Evolutionary conservation across 371 early-diverging fungal species (phyloP).

Genomic region (Mucor mucedo): DNA sequence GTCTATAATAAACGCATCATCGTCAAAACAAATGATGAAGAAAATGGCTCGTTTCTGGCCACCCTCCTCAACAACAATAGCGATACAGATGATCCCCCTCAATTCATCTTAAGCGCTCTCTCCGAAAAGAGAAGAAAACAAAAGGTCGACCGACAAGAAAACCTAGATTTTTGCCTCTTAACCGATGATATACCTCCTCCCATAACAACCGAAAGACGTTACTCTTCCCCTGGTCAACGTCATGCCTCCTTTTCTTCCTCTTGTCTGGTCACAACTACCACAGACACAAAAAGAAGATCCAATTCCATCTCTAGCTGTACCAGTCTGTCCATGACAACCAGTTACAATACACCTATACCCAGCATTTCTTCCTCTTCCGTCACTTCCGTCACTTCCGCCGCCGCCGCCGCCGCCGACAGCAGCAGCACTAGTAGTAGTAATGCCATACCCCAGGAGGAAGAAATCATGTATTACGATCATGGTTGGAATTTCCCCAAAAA

Average conservation of each 20-base stretch:
- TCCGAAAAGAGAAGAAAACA: constrained; percentile 53
- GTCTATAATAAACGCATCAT: constrained; percentile 33
- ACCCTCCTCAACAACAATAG: constrained; percentile 17
- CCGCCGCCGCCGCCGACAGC: too few relatives aligned
- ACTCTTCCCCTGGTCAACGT: constrained; percentile 17
- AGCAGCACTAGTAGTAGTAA: background rate
- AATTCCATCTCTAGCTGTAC: constrained; percentile 16
- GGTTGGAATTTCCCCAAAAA: constrained; percentile 52
- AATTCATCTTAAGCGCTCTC: constrained; percentile 52
- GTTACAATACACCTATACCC: constrained; percentile 5
- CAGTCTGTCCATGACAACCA: constrained; percentile 10
- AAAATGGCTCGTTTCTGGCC: constrained; percentile 41
- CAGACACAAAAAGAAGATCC: constrained; percentile 8
- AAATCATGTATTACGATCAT: constrained; percentile 8
- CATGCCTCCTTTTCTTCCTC: constrained; percentile 9
- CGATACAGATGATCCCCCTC: background rate
- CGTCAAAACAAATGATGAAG: constrained; percentile 38
- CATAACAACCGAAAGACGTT: constrained; percentile 1
- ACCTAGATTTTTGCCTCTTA: background rate
- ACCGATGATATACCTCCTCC: background rate
- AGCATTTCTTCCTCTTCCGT: background rate
- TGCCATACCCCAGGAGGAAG: background rate
- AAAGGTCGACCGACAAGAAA: constrained; percentile 39
- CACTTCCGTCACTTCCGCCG: too few relatives aligned
- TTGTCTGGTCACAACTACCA: background rate